These are phyloP conservation scores for Aspergillus udagawae DNA, from an alignment of 2,329 filamentous ascomycete species.

Conservation along the genomic window DNA sequence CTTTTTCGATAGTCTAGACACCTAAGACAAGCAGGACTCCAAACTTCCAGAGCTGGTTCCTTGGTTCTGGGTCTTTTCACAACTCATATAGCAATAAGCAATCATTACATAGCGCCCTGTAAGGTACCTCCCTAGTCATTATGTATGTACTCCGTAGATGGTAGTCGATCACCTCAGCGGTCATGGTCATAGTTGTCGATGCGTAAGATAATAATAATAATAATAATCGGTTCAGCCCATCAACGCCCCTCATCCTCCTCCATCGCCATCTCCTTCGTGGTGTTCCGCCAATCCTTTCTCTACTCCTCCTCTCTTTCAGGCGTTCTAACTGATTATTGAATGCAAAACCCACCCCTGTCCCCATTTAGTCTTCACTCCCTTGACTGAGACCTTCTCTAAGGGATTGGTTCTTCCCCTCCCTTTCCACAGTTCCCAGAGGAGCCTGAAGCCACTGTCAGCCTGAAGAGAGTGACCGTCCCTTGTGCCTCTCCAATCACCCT, in stretches of 20 bases:
- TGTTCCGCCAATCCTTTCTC: neutral
- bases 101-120: neutral
- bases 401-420: neutral
- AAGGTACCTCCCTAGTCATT: neutral
- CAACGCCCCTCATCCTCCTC: neutral
- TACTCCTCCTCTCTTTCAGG: neutral
- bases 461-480: neutral
- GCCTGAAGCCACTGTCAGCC: neutral
- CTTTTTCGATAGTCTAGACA: slow-evolving; percentile 11
- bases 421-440: neutral
- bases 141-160: neutral
- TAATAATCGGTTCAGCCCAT: neutral
- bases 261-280: neutral
- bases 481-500: neutral
- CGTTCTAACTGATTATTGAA: neutral
- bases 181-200: too few species aligned
- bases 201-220: neutral
- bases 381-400: neutral
- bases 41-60: slow-evolving; percentile 9
- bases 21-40: neutral
- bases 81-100: neutral
- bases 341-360: neutral
- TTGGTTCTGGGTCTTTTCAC: slow-evolving; percentile 13
- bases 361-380: neutral
- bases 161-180: too few species aligned